A percentile compares a stretch with the other conserved stretches of the same genome.
phyloP scores from a whole-genome alignment of 192 early-diverging fungal species.

The Mortierella antarctica region DNA sequence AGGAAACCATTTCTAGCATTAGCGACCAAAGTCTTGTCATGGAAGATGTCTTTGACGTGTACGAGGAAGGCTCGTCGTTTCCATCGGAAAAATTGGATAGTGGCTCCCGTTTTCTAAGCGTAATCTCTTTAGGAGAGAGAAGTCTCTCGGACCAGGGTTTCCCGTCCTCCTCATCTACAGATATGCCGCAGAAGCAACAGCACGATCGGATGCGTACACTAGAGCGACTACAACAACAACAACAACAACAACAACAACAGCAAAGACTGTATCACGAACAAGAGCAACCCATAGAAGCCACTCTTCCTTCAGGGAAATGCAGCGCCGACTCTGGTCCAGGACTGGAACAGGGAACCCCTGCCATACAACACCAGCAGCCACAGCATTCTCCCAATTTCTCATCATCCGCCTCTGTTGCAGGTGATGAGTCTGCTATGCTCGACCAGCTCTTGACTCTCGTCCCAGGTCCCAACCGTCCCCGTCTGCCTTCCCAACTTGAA shows the following conservation, averaged over 20 bases:
- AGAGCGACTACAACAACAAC: not conserved
- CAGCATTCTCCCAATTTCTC: not conserved
- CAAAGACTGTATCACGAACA: slow-evolving; percentile 22
- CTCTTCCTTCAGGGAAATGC: slow-evolving; percentile 7
- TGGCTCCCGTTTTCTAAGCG: not conserved
- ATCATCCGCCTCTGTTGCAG: not conserved
- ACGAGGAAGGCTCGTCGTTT: slow-evolving; percentile 7
- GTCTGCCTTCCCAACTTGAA: slow-evolving; percentile 36
- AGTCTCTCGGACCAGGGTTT: not conserved
- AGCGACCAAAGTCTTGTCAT: slow-evolving; percentile 32
- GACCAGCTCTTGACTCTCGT: slow-evolving; percentile 27
- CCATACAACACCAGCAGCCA: not conserved
- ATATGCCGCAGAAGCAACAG: too few relatives aligned
- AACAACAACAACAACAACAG: slow-evolving; percentile 6
- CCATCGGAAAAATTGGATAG: too few relatives aligned
- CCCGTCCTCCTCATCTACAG: not conserved
- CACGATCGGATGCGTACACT: too few relatives aligned
- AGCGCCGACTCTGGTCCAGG: not conserved
- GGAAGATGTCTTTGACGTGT: slow-evolving; percentile 40
- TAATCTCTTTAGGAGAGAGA: not conserved
- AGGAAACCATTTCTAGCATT: slow-evolving; percentile 19
- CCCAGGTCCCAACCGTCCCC: slow-evolving; percentile 31
- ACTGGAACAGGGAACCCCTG: not conserved
- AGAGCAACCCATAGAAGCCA: slow-evolving; percentile 16
- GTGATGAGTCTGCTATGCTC: slow-evolving; percentile 19